Evolutionary conservation across 2,329 filamentous ascomycete species (phyloP).

Genomic region (Xylariaceae sp.): DNA sequence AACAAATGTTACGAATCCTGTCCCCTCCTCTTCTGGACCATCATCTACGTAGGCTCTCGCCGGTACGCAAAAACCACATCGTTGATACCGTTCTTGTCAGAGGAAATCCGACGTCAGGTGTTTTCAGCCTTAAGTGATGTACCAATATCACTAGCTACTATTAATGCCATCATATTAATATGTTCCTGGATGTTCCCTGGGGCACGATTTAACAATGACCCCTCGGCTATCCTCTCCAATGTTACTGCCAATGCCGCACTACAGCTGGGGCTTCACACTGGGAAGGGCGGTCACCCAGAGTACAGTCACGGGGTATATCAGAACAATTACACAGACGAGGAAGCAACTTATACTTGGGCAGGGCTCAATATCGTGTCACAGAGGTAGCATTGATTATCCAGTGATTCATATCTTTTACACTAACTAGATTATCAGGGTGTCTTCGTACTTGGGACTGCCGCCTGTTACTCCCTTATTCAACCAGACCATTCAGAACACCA

Average conservation of each 20-base stretch:
- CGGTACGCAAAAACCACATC: constrained; percentile 54
- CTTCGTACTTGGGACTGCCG: constrained; percentile 54
- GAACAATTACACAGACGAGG: constrained; percentile 56
- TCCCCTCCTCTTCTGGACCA: constrained; percentile 61
- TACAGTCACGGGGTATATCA: constrained; percentile 54
- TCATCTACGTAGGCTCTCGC: constrained; percentile 58
- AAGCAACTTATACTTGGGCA: constrained; percentile 60
- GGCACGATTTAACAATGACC: constrained; percentile 59
- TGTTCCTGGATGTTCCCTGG: constrained; percentile 60
- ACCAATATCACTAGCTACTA: constrained; percentile 53
- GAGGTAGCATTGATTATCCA: constrained; percentile 43
- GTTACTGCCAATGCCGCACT: constrained; percentile 56
- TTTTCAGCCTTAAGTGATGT: constrained; percentile 52
- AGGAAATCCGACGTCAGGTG: constrained; percentile 55
- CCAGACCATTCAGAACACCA: constrained; percentile 55
- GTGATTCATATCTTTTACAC: background rate
- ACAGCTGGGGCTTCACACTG: constrained; percentile 59
- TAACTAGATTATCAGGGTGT: constrained; percentile 47
- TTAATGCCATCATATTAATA: constrained; percentile 60
- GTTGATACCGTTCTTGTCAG: constrained; percentile 53
- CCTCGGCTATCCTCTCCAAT: constrained; percentile 54
- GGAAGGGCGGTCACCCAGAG: constrained; percentile 57
- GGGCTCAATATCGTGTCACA: constrained; percentile 60
- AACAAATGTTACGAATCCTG: constrained; percentile 57
- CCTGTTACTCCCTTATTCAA: constrained; percentile 55